Conservation (phyloP, 192 early-diverging fungal genomes). For the Thamnidium elegans region DNA sequence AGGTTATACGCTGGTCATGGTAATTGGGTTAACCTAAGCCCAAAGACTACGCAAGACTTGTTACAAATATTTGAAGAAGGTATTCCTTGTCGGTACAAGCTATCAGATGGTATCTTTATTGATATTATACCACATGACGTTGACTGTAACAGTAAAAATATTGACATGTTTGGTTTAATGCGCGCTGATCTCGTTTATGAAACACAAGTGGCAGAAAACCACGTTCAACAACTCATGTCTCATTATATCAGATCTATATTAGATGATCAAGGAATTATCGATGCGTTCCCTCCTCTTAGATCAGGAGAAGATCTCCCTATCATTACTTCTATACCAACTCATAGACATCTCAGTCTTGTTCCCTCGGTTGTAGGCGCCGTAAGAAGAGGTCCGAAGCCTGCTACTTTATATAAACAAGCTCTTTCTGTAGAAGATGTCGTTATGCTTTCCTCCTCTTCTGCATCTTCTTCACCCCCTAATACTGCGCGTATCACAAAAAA, state of each 20-base stretch:
- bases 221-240: constrained; percentile 1
- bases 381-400: not conserved
- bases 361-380: constrained; percentile 7
- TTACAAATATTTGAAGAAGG: constrained; percentile 42
- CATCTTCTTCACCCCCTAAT: no score
- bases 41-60: constrained; percentile 48
- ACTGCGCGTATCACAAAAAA: no score
- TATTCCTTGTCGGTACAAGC: constrained; percentile 52
- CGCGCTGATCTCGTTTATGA: constrained; percentile 22
- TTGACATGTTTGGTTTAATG: constrained; percentile 23
- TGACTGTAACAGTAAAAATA: constrained; percentile 28
- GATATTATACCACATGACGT: constrained; percentile 47
- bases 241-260: constrained; percentile 30
- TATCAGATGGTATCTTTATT: constrained; percentile 58
- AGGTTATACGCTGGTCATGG: constrained; percentile 29
- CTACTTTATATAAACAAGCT: not conserved
- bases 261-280: constrained; percentile 40
- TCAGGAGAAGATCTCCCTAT: constrained; percentile 3
- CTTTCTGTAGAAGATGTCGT: not conserved
- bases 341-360: constrained; percentile 25
- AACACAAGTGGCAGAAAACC: not conserved
- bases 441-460: no score
- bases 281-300: constrained; percentile 38
- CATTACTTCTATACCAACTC: constrained; percentile 8
- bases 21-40: constrained; percentile 31